Base-by-base conservation (phyloP, 2,329 filamentous ascomycete species). In the Penicillium sp. region DNA sequence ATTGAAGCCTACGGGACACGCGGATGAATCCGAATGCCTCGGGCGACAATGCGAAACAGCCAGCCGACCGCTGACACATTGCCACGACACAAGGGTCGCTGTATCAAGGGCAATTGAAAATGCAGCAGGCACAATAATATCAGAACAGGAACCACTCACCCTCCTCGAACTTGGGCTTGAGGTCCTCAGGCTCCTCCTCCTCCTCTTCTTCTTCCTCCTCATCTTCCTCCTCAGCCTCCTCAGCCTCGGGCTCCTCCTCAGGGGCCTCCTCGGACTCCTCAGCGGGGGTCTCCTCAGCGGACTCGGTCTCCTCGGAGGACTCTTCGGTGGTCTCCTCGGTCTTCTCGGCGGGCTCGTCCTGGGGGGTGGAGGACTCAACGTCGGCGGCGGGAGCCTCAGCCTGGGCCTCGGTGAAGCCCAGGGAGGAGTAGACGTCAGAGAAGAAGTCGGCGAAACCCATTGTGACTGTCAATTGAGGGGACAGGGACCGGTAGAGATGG, bases 141-240 rank as follows among this genome's bases (percentile, higher is more conserved):
- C 47, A 58, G 45, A 9, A 57, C 52, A 57, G 51, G 24, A 49
- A 16, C 46, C 52, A 87, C 91, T 84, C 79, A 98, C 95, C 92
- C 86, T 96, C 91, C 80, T 96, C 90, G 61, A 98, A 79, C 77
- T 86, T 85, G 61, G 93, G 90, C 85, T 96, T 96, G 68, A 89
- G 87, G 76, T 98, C 93, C 68, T 89, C 87, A 61, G 85, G 81
- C 81, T 95, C 90, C 64, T 92, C 89, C 60, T 91, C 88, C 60
- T 95, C 90, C 58, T 93, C 90, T 21, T 91, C 88, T 35, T 89
- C 88, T 33, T 89, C 87, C 44, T 89, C 88, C 26, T 87, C 89
- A 44, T 87, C 89, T 61, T 93, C 90, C 52, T 93, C 90, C 58
- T 93, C 90, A 19, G 91, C 88, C 39, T 89, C 88, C 39, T 89